These are phyloP conservation scores for Diaporthe ampelina DNA, from an alignment of 2,329 filamentous ascomycete genomes.

Conservation along the genomic window DNA sequence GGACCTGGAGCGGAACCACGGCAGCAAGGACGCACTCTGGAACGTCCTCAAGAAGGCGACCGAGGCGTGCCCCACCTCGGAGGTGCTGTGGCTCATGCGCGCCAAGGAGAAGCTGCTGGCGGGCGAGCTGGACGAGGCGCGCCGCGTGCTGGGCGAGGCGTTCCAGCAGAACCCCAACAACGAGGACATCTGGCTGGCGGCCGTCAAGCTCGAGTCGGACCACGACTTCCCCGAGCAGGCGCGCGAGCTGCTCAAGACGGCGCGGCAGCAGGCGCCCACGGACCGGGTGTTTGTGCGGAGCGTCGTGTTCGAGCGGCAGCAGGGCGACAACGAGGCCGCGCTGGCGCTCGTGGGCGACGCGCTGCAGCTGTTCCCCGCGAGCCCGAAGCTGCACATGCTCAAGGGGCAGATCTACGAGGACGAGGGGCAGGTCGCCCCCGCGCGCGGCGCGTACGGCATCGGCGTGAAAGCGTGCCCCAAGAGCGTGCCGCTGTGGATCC, in stretches of 20 bases:
- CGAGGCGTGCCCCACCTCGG: conserved; percentile 90
- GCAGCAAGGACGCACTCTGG: conserved; percentile 85
- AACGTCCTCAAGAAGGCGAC: conserved; percentile 92
- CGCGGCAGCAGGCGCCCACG: conserved; percentile 89
- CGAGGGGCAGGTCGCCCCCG: conserved; percentile 82
- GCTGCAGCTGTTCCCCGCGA: conserved; percentile 86
- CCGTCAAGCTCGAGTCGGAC: conserved; percentile 96
- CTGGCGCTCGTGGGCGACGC: conserved; percentile 90
- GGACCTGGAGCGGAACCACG: conserved; percentile 91
- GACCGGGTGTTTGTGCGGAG: conserved; percentile 98
- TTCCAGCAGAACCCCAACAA: conserved; percentile 97
- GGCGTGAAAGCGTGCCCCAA: conserved; percentile 89
- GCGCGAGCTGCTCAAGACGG: conserved; percentile 83
- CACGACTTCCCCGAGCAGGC: conserved; percentile 87
- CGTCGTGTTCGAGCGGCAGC: conserved; percentile 90
- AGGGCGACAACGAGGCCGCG: conserved; percentile 83
- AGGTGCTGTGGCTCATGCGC: conserved; percentile 95
- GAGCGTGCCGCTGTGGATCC: conserved; percentile 89
- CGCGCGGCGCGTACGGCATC: conserved; percentile 88
- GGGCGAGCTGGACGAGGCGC: conserved; percentile 88
- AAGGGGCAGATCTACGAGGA: conserved; percentile 98
- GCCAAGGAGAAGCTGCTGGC: conserved; percentile 95
- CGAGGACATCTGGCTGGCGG: conserved; percentile 97
- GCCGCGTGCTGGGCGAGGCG: conserved; percentile 86
- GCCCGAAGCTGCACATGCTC: conserved; percentile 96